A percentile compares a stretch with the other conserved stretches of the same genome.
Evolutionary conservation across 371 early-diverging fungal species (phyloP).

Genomic region (Zopfochytrium polystomum): DNA sequence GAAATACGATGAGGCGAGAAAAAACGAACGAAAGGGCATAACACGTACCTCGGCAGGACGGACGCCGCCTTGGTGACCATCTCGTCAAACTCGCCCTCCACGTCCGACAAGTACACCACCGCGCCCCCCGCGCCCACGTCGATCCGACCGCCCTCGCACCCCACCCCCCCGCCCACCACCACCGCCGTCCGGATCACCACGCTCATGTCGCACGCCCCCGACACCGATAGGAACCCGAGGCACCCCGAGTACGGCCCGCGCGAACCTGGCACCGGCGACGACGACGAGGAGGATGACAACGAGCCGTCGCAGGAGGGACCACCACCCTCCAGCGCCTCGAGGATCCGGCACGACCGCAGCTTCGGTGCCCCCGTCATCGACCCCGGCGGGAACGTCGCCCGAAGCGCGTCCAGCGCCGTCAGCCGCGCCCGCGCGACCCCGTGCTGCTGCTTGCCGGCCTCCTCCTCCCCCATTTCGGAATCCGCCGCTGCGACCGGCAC

Average conservation of each 20-base stretch:
- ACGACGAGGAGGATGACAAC: too few relatives aligned
- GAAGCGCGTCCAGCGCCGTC: conserved; percentile 69
- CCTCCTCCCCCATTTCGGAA: too few relatives aligned
- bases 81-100: conserved; percentile 84
- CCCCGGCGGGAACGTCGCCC: conserved; percentile 85
- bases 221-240: conserved; percentile 80
- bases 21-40: too few relatives aligned
- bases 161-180: conserved; percentile 10
- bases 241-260: conserved; percentile 93
- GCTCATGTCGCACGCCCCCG: conserved; percentile 65
- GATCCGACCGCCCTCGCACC: background rate
- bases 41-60: conserved; percentile 46
- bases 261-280: too few relatives aligned
- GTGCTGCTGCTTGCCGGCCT: too few relatives aligned
- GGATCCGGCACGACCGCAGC: conserved; percentile 73
- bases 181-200: conserved; percentile 85
- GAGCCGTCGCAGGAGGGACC: too few relatives aligned
- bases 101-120: conserved; percentile 78
- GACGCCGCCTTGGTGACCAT: conserved; percentile 47
- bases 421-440: too few relatives aligned
- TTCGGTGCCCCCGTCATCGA: conserved; percentile 99
- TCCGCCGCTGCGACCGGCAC: too few relatives aligned
- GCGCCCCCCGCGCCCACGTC: conserved; percentile 93
- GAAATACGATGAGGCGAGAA: too few relatives aligned
- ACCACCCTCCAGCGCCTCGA: conserved; percentile 75